Conservation (phyloP, 108 stramenopile species). For the Stephanodiscus minutulus region DNA sequence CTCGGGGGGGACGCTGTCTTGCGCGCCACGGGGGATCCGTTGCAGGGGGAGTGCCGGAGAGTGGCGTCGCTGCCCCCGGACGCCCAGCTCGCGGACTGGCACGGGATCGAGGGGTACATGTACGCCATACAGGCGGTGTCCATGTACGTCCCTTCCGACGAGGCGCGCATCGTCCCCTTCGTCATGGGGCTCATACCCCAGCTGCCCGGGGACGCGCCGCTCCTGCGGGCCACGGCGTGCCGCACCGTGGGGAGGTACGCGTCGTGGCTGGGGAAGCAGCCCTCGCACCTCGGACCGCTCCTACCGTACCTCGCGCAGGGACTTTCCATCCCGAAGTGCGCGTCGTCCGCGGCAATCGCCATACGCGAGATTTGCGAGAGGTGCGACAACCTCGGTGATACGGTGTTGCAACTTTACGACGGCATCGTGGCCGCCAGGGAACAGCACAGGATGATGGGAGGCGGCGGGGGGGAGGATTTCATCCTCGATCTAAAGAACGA, state of each 20-base stretch:
- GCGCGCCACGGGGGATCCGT: conserved; percentile 52
- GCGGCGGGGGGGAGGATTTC: conserved; percentile 34
- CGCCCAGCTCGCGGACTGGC: conserved; percentile 60
- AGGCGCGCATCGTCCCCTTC: conserved; percentile 69
- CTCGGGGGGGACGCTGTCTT: conserved; percentile 75
- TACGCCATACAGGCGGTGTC: conserved; percentile 70
- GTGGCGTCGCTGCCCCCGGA: conserved; percentile 37
- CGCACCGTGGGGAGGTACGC: conserved; percentile 87
- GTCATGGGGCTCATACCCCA: conserved; percentile 74
- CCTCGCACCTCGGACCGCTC: conserved; percentile 70
- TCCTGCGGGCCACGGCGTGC: conserved; percentile 76
- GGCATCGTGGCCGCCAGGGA: conserved; percentile 62
- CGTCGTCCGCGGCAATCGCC: conserved; percentile 81
- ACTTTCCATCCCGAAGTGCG: conserved; percentile 68
- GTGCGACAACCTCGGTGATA: conserved; percentile 74
- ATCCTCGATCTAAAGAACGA: conserved; percentile 84
- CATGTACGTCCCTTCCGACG: conserved; percentile 80
- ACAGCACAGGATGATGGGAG: conserved; percentile 12
- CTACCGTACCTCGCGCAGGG: conserved; percentile 86
- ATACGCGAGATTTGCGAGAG: conserved; percentile 84
- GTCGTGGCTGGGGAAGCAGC: conserved; percentile 77
- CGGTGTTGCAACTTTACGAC: conserved; percentile 83
- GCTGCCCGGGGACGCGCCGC: conserved; percentile 63
- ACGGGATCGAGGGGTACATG: conserved; percentile 84
- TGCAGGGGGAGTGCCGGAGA: conserved; percentile 59